phyloP scores from a whole-genome alignment of 331 rosid genomes.

The Telfairia occidentalis region DNA sequence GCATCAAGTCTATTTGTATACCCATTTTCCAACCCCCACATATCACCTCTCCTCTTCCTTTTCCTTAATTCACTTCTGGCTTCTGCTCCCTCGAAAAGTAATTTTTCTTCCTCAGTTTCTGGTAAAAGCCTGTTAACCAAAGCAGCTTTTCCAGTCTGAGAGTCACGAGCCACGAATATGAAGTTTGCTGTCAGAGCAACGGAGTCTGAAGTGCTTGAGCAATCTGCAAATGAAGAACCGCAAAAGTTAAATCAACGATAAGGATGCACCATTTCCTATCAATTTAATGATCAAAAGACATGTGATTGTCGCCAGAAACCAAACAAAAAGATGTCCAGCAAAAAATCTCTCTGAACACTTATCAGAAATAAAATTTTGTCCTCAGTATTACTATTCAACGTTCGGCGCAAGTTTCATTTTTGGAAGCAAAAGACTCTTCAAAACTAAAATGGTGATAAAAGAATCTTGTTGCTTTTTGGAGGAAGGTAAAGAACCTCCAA shows the following conservation, averaged over 20 bases:
- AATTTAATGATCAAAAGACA: not conserved
- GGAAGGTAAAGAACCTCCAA: not conserved
- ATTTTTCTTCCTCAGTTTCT: constrained; percentile 48
- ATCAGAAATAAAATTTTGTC: not conserved
- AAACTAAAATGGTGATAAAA: not conserved
- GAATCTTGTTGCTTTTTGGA: not conserved
- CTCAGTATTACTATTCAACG: not conserved
- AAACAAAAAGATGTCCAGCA: not conserved
- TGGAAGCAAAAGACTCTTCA: not conserved
- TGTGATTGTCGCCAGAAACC: not conserved
- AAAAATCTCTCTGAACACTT: not conserved
- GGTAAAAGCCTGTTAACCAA: constrained; percentile 58
- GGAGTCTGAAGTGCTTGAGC: constrained; percentile 26
- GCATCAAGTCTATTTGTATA: constrained; percentile 40
- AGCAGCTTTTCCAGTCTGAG: constrained; percentile 62
- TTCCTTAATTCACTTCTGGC: constrained; percentile 60
- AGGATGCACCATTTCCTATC: not conserved
- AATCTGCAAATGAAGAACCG: constrained; percentile 29
- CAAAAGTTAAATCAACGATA: not conserved
- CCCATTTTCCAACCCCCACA: constrained; percentile 24
- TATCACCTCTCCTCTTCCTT: constrained; percentile 27
- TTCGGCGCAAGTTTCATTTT: not conserved
- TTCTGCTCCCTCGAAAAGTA: constrained; percentile 80
- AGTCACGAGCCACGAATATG: constrained; percentile 92
- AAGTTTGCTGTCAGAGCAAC: constrained; percentile 68